Conservation (phyloP, 305 asterid genomes). For the Plantago coronopus region DNA sequence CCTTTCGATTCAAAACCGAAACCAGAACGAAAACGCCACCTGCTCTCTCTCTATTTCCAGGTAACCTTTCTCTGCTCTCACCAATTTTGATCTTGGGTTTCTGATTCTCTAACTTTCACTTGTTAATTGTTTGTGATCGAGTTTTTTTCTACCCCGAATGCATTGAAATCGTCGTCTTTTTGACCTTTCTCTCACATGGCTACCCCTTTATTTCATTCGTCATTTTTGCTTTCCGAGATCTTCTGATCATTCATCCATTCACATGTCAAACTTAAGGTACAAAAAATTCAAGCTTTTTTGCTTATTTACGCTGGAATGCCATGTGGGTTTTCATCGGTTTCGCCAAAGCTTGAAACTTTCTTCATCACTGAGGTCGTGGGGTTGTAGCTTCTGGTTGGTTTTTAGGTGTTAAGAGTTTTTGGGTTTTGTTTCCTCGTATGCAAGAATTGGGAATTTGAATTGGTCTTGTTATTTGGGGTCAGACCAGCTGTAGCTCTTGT, state of each 20-base stretch:
- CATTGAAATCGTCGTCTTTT: conserved; percentile 3
- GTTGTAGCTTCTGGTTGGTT: not conserved
- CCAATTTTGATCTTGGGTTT: no score
- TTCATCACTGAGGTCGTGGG: not conserved
- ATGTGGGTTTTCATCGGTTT: not conserved
- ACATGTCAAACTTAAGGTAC: not conserved
- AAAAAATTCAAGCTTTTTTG: not conserved
- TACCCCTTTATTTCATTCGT: not conserved
- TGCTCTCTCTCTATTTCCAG: no score
- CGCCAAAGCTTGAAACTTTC: not conserved
- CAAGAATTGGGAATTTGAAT: conserved; percentile 16
- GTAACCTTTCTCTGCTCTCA: no score
- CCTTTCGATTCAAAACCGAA: no score
- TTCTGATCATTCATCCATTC: conserved; percentile 4
- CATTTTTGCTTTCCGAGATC: conserved; percentile 7
- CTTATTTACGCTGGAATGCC: not conserved
- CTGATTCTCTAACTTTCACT: no score
- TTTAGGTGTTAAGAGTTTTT: conserved; percentile 2
- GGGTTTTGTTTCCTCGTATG: conserved; percentile 17
- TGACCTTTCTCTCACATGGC: conserved; percentile 8
- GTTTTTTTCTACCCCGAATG: not conserved
- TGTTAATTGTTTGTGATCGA: conserved; percentile 1
- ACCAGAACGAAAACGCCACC: no score
- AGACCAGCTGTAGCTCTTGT: no score
- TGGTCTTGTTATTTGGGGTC: conserved; percentile 1